These are phyloP conservation scores for Coprinopsis strossmayeri DNA, from an alignment of 768 basidiomycete genomes.

Conservation along the genomic window DNA sequence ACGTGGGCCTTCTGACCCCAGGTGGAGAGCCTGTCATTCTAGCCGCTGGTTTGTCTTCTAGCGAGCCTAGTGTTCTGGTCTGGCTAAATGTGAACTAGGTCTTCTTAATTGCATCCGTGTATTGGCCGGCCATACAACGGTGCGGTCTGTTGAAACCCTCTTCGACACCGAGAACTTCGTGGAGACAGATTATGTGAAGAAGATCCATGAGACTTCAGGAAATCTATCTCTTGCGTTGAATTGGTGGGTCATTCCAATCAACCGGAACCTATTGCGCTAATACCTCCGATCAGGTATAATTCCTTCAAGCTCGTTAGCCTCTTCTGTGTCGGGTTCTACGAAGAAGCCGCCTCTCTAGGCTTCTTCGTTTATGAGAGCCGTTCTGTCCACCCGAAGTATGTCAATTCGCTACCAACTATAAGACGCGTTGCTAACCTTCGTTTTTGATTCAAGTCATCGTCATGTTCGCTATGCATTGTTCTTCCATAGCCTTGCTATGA, in stretches of 20 bases:
- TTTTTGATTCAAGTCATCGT: slow-evolving; percentile 40
- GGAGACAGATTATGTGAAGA: slow-evolving; percentile 45
- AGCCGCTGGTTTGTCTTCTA: slow-evolving; percentile 37
- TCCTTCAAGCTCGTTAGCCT: slow-evolving; percentile 65
- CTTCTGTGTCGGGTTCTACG: slow-evolving; percentile 52
- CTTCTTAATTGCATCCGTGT: slow-evolving; percentile 61
- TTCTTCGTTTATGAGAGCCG: slow-evolving; percentile 56
- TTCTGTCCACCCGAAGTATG: slow-evolving; percentile 58
- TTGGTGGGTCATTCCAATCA: slow-evolving; percentile 35
- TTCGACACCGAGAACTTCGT: slow-evolving; percentile 58
- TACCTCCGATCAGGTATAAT: slow-evolving; percentile 41
- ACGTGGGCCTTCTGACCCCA: slow-evolving; percentile 51
- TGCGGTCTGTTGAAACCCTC: slow-evolving; percentile 39
- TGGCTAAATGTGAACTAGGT: slow-evolving; percentile 23
- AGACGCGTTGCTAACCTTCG: not conserved
- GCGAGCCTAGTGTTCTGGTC: not conserved
- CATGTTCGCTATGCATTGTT: slow-evolving; percentile 64
- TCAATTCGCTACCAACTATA: not conserved
- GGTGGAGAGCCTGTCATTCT: slow-evolving; percentile 46
- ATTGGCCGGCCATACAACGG: slow-evolving; percentile 52
- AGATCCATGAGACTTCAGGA: slow-evolving; percentile 37
- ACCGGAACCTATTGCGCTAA: not conserved
- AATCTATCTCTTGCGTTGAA: slow-evolving; percentile 49
- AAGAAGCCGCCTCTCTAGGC: slow-evolving; percentile 56
- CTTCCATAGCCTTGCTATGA: slow-evolving; percentile 64